Conservation (phyloP, 2,329 filamentous ascomycete genomes). For the Metarhizium album region DNA sequence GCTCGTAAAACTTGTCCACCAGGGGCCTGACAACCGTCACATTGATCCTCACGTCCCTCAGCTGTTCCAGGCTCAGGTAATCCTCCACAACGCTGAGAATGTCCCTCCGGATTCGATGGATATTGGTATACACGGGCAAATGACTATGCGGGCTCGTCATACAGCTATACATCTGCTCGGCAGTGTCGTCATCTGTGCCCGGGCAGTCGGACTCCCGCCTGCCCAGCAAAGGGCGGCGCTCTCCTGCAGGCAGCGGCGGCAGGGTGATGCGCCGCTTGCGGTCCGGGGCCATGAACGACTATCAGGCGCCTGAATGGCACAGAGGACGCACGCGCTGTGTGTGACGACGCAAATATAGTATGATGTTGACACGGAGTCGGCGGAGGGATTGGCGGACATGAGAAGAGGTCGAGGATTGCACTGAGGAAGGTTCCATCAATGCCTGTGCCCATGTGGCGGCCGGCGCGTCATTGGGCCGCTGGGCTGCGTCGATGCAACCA, state of each 20-base stretch:
- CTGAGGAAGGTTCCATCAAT: too few relatives aligned
- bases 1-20: conserved; percentile 73
- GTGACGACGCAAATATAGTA: neutral
- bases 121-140: conserved; percentile 66
- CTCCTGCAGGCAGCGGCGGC: conserved; percentile 15
- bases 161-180: conserved; percentile 38
- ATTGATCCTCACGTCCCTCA: conserved; percentile 74
- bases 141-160: conserved; percentile 47
- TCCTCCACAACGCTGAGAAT: conserved; percentile 53
- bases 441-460: too few relatives aligned
- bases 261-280: conserved; percentile 21
- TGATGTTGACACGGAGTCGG: too few relatives aligned
- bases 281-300: conserved; percentile 12
- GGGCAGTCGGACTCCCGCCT: conserved; percentile 19
- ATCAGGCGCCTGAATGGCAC: neutral
- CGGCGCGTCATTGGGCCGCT: too few relatives aligned
- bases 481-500: too few relatives aligned
- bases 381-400: too few relatives aligned
- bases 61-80: conserved; percentile 59
- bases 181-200: conserved; percentile 18
- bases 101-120: conserved; percentile 59
- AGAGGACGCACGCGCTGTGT: neutral
- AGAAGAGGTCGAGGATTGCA: too few relatives aligned
- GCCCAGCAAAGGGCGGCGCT: conserved; percentile 25
- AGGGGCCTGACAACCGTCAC: conserved; percentile 67